Evolutionary conservation across 805 yeast species (phyloP).

Genomic region (Lipomyces yamadae): DNA sequence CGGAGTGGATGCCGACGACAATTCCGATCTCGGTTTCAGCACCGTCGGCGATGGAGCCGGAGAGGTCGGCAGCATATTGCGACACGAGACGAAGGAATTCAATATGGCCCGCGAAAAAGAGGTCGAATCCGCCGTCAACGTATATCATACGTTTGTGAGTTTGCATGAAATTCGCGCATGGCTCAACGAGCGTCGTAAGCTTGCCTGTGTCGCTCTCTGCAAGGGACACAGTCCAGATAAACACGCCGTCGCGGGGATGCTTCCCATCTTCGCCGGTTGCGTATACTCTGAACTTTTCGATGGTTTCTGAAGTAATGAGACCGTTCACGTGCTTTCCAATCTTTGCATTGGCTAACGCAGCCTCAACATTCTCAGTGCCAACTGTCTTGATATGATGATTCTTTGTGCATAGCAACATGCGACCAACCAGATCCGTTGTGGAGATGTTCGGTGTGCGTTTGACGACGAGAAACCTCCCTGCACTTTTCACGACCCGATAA

Average conservation of each 20-base stretch:
- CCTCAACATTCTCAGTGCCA: constrained; percentile 30
- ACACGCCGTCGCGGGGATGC: constrained; percentile 62
- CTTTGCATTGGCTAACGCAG: constrained; percentile 4
- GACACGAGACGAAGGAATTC: constrained; percentile 63
- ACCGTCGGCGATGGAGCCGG: constrained; percentile 44
- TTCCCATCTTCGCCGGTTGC: constrained; percentile 69
- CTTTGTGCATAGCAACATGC: constrained; percentile 71
- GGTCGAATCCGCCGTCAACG: constrained; percentile 85
- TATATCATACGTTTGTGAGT: constrained; percentile 50
- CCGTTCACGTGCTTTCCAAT: constrained; percentile 14
- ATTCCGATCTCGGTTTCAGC: constrained; percentile 45
- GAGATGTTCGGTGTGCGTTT: constrained; percentile 92
- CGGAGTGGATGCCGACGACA: constrained; percentile 72
- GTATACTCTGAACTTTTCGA: constrained; percentile 56
- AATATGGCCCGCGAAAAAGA: constrained; percentile 93
- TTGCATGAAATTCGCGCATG: constrained; percentile 20
- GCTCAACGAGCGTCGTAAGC: constrained; percentile 40
- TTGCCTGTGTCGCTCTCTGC: constrained; percentile 33
- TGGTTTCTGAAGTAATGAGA: constrained; percentile 47
- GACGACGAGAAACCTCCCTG: constrained; percentile 87
- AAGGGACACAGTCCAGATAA: constrained; percentile 48
- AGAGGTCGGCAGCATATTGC: constrained; percentile 47
- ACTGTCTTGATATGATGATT: constrained; percentile 58
- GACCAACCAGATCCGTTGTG: constrained; percentile 91
- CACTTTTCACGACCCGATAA: constrained; percentile 78